Base-by-base conservation (phyloP, 2,329 filamentous ascomycete species). In the Graphilbum fragrans region DNA sequence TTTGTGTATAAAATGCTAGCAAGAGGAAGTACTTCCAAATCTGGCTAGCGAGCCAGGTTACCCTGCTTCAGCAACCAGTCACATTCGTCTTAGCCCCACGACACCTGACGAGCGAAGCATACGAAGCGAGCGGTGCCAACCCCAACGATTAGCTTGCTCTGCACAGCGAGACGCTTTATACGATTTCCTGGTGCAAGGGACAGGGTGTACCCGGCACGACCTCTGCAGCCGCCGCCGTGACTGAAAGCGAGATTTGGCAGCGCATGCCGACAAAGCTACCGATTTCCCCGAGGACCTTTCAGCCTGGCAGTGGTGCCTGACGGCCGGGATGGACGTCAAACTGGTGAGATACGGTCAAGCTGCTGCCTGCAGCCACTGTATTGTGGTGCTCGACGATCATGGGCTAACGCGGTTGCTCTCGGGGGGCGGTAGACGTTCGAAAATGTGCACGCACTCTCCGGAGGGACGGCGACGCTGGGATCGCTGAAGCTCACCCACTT, bases 401-500 rank as follows among this genome's bases (percentile, higher is more conserved):
- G 12, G 7, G 29, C 29, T 31, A 14, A 7, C 29, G 5, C 4
- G 29, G 29, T 14, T 31, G 14, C 29, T n/a, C n/a, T n/a, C n/a
- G n/a, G n/a, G n/a, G n/a, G n/a, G n/a, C 29, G 20, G 12, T 31
- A 70, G 67, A 59, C 67, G 43, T 55, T 69, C 52, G 73, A 83
- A 47, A 62, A 73, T 56, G 75, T 80, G 43, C 70, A 76, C 48
- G 71, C 74, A 53, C 67, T 79, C 48, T 69, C 74, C 48, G 68
- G 69, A 41, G 77, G 77, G 53, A 67, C 73, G 49, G 67, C 67
- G 39, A 70, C 70, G 25, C 62, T 61, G 20, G 75, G 74, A 47
- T 74, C 69, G 45, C 61, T 81, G 41, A 71, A 76, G 52, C 64
- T 81, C 42, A 77, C 74, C 47, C 68, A 77, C 53, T 77, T 75